phyloP scores from a whole-genome alignment of 805 yeast genomes.

The Saccharomyces jurei region DNA sequence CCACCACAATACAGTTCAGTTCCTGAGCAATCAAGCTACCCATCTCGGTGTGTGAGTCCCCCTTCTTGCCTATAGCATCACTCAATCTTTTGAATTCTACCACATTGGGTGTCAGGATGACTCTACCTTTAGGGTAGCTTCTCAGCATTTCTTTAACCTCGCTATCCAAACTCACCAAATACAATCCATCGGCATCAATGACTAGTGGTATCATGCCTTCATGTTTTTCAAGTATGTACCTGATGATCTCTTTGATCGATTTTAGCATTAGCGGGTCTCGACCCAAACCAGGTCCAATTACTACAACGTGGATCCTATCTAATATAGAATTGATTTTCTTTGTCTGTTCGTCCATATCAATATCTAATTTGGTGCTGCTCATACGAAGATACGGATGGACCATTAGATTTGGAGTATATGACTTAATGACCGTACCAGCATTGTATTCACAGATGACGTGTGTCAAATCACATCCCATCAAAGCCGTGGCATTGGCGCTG shows the following conservation, averaged over 20 bases:
- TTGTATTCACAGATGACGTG: constrained; percentile 78
- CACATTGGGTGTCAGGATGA: constrained; percentile 82
- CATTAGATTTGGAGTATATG: constrained; percentile 89
- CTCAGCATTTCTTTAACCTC: constrained; percentile 33
- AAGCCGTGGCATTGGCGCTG: constrained; percentile 75
- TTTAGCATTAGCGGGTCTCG: constrained; percentile 63
- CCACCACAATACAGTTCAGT: constrained; percentile 34
- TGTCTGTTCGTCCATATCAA: constrained; percentile 36
- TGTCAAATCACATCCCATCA: constrained; percentile 80
- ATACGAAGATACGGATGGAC: constrained; percentile 84
- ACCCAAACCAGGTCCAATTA: constrained; percentile 93
- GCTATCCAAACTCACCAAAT: constrained; percentile 40
- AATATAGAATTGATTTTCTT: constrained; percentile 45
- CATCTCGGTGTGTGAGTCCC: constrained; percentile 19
- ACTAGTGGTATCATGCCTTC: constrained; percentile 59
- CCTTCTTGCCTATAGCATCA: constrained; percentile 34
- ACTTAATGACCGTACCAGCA: constrained; percentile 76
- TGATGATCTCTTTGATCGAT: constrained; percentile 49
- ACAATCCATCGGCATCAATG: constrained; percentile 87
- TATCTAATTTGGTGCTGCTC: constrained; percentile 19
- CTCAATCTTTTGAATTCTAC: constrained; percentile 71
- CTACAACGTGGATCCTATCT: constrained; percentile 66
- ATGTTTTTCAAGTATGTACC: constrained; percentile 38
- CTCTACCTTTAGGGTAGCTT: constrained; percentile 43
- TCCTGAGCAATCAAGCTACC: constrained; percentile 21